Evolutionary conservation across 805 yeast genomes (phyloP), one percentile per base, ranked within the genome.

Genomic region (Candida insectalens): DNA sequence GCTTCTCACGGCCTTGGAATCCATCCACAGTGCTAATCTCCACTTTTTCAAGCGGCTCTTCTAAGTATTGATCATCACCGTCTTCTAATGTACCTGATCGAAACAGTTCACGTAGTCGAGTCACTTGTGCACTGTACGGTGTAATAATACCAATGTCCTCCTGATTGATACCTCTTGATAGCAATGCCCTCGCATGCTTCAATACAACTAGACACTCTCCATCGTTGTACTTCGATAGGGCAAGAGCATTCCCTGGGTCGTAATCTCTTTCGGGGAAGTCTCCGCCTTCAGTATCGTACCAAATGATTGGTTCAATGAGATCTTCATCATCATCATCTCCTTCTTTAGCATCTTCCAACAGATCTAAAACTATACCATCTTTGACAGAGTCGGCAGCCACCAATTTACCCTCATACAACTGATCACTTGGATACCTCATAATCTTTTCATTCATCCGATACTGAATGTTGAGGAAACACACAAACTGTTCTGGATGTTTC

Each of bases 201-300:
- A 62, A 44, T 0, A 77, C 89, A 7, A 84, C 50, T 26, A 63
- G 53, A 1, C 77, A 77, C 55, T 89, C 98, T 52, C 77, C 74
- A 30, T 80, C 84, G 51, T 89, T 89, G 44, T 53, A 77, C 47
- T 80, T 80, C 0, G 95, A 83, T 0, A 72, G 37, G 40, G 30
- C 29, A 12, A 30, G 27, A 12, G 26, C 33, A 23, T 49, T 47
- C 23, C 34, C 41, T 2, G 55, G 59, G 4, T 55, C 55, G 10
- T 61, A 65, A 13, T 66, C 63, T 36, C 62, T 60, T 49, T 88
- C 96, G 0, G 72, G 74, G 47, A 66, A 87, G 25, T 78, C 82
- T 6, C 85, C 95, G 13, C 95, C 95, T 57, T 85, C 92, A 0
- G 97, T 92, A 47, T 92, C 97, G 43, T 80, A 77, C 95, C 96